Evolutionary conservation across 768 basidiomycete species (phyloP), one percentile per base, ranked within the genome.

Genomic region (Mrakia hoshinonis): DNA sequence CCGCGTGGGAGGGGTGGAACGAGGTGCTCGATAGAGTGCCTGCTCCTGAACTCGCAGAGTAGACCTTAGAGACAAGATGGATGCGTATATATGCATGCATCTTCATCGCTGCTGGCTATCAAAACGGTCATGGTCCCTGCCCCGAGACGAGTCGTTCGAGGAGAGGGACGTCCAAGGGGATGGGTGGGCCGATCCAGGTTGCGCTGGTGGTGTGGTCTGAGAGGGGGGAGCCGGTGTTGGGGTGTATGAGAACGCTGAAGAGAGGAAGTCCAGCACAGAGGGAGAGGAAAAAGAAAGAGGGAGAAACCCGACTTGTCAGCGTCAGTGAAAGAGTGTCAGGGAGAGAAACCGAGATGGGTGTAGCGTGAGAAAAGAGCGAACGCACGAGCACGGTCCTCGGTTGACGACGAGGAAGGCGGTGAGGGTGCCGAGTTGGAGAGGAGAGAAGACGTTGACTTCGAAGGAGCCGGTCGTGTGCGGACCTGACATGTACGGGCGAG

Each of bases 371-470:
- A 63, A 43, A 63, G 61, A 43, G 38, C 20, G 47, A n/a, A 51
- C 31, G 34, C 12, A 54, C 36, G 48, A 52, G 52, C 48, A 67
- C 26, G 69, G 69, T 1, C 75, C 75, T 4, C 75, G 62, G 26
- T 69, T 69, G 4, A 73, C 74, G 3, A 73, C 73, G n/a, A 74
- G 61, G 66, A 74, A 76, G 7, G 74, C 68, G 22, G 71, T 67
- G 3, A 76, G 60, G 0, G 74, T 70, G 20, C 74, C 74, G 10
- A 76, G 73, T 36, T 74, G 70, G 0, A 52, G 43, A 0, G 74
- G 74, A 0, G 74, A 70, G 47, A 76, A 76, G 39, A 73, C 72
- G 67, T 72, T 72, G 1, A 62, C 72, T 54, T 74, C 73, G 38
- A 74, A 75, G 71, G 74, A 74, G 1, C 73, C 69, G 7, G 65